Base-by-base conservation (phyloP, 768 basidiomycete species). In the Hygrophorus russula region DNA sequence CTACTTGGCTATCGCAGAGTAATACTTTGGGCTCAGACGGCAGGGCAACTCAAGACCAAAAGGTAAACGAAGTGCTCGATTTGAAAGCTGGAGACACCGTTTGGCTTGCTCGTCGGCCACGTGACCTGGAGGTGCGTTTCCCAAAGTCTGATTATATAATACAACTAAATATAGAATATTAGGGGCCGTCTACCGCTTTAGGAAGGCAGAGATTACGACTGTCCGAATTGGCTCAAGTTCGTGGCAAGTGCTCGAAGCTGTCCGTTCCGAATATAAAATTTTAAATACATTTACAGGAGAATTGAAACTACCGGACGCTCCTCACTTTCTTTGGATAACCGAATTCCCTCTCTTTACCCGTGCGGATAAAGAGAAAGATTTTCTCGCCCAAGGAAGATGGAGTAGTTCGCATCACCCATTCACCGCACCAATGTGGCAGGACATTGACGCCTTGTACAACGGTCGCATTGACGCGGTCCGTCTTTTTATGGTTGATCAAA, bases 321-420 rank as follows among this genome's bases (percentile, higher is more conserved):
- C 88, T 38, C 82, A 88, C 59, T 93, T 97, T 62, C 69, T 93
- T 14, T 97, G 93, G 93, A 76, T 97, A 42, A 94, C 90, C 4
- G 91, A 94, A 59, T 96, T 96, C 59, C 93, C 93, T 11, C 70
- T 97, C 17, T 96, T 94, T 66, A 74, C 92, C 12, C 78, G 71
- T 24, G 78, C 82, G 30, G 92, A 96, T 59, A 69, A 71, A 44
- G 92, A 96, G 66, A 96, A 96, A 63, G 80, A 86, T 30, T 76
- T 82, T 56, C 63, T 91, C 24, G 85, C 90, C 3, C 73, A 78
- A 45, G 92, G 92, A 24, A 71, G 91, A 54, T 94, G 89, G 87
- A 84, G 86, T 50, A 86, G 85, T 49, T 80, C 88, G 2, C 93
- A 97, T 55, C 93, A 97, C 61, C 93, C 93, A 2, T 97, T 97